Evolutionary conservation across 306 rosid species (phyloP).

Genomic region (Cucurbita ficifolia): DNA sequence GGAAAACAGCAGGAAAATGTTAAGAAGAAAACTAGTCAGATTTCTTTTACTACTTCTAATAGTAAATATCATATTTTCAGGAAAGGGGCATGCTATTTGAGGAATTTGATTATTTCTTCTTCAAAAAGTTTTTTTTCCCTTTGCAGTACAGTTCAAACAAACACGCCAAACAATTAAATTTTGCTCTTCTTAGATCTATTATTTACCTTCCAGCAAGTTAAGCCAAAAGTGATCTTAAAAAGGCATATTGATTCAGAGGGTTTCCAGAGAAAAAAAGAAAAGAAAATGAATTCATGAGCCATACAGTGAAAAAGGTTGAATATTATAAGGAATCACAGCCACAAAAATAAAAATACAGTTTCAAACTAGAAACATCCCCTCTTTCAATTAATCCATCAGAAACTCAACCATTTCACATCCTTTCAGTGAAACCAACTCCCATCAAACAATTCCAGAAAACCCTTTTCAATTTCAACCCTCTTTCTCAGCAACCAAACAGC

Average conservation of each 20-base stretch:
- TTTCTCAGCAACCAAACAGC: background rate
- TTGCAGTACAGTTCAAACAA: background rate
- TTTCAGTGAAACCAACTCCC: background rate
- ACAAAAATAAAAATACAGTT: background rate
- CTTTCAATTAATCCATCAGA: background rate
- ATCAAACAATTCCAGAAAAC: background rate
- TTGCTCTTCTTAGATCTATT: background rate
- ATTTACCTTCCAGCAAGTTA: background rate
- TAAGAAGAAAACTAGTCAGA: background rate
- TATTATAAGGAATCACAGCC: background rate
- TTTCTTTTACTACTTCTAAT: background rate
- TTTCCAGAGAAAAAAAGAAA: background rate
- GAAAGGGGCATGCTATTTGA: background rate
- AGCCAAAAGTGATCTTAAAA: background rate
- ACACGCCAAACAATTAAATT: background rate
- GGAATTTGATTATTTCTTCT: background rate
- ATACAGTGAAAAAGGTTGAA: background rate
- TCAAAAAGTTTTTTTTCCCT: background rate
- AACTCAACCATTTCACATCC: background rate
- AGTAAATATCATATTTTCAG: background rate
- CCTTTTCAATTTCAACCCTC: background rate
- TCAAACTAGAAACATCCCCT: background rate
- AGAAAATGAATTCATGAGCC: background rate
- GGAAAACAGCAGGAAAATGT: background rate
- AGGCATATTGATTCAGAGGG: background rate